Evolutionary conservation across 2,329 filamentous ascomycete genomes (phyloP).

Genomic region (Graphilbum ipis-grandicollis): DNA sequence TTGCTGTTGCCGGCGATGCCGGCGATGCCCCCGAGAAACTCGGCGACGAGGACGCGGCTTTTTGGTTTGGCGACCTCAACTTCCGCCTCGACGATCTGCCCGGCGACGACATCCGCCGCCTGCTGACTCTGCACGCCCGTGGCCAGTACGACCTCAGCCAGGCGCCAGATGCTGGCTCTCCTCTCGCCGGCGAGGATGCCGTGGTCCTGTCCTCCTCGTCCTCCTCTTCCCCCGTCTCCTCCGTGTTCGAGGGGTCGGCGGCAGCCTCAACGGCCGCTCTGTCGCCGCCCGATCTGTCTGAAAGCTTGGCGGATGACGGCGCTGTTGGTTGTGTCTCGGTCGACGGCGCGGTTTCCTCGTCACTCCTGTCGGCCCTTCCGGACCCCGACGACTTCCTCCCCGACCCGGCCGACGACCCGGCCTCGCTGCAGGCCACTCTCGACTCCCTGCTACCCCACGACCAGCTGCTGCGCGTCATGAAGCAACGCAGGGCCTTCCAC

Average conservation of each 20-base stretch:
- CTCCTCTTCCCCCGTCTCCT: no score
- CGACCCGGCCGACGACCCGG: constrained; percentile 59
- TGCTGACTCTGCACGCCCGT: constrained; percentile 66
- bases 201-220: no score
- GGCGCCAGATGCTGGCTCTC: constrained; percentile 10
- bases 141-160: constrained; percentile 53
- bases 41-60: constrained; percentile 81
- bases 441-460: constrained; percentile 80
- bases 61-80: constrained; percentile 95
- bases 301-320: no score
- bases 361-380: constrained; percentile 23
- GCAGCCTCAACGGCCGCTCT: constrained; percentile 14
- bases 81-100: constrained; percentile 80
- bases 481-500: constrained; percentile 61
- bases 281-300: no score
- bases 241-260: no score
- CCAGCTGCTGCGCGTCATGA: constrained; percentile 61
- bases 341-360: no score
- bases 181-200: constrained; percentile 29
- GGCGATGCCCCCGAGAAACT: constrained; percentile 38
- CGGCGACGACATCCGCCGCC: constrained; percentile 71
- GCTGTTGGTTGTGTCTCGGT: no score
- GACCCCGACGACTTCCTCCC: constrained; percentile 49
- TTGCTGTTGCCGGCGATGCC: constrained; percentile 17
- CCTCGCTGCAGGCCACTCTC: constrained; percentile 75